Evolutionary conservation across 805 yeast species (phyloP), one percentile per base, ranked within the genome.

Genomic region (Teunomyces tritomae): DNA sequence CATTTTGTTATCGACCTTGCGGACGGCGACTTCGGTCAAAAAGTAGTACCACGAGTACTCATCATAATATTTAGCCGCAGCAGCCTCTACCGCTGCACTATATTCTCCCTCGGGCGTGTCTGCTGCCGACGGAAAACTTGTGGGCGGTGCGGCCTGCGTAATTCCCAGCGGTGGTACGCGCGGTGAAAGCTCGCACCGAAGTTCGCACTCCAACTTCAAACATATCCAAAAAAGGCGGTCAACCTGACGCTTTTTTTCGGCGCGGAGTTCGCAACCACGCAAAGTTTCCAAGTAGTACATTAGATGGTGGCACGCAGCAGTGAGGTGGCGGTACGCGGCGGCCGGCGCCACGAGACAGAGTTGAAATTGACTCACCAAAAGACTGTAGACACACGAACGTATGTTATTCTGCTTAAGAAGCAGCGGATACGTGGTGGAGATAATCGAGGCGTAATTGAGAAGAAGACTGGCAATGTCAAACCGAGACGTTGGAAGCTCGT

Each of bases 1-100:
- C 58, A 71, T 54, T 26, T 51, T 57, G 53, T 71, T 71, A 48
- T 70, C 76, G 14, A 70, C 61, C 53, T 70, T 70, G 27, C 75
- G 53, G 14, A 68, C 66, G 0, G 76, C 76, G 5, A 68, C 59
- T 49, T 71, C 76, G 0, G 74, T 70, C 36, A 70, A 53, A 48
- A 64, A 71, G 42, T 51, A 70, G 52, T 67, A 68, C 76, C 75
- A 71, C 17, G 70, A 58, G 48, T 65, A 63, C 42, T 57, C 57
- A 45, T 58, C 58, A 27, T 55, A 57, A 42, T 56, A 57, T 29
- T 48, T 51, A 32, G 47, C 42, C 2, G 73, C 69, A 24, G 66
- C 44, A 28, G 48, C 55, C 1, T 63, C 37, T 28, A 65, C 56
- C 11, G 57, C 57, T 10, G 62, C 63, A 36, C 65, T 62, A 20